Base-by-base conservation (phyloP, 2,329 filamentous ascomycete genomes). In the Whalleya microplaca region DNA sequence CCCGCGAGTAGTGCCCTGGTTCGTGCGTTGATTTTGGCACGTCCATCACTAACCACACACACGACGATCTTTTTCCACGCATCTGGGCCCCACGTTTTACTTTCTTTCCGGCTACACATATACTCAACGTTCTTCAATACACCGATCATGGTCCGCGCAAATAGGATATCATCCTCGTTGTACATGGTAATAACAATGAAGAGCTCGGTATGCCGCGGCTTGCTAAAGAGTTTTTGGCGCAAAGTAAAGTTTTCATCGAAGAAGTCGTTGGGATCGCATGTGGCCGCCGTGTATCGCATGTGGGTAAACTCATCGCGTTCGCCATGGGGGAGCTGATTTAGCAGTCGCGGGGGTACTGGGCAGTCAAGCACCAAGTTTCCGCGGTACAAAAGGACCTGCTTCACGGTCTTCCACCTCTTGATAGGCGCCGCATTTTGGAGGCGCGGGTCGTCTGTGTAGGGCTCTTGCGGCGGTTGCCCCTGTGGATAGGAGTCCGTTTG, bases 31-130 rank as follows among this genome's bases (percentile, higher is more conserved):
- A 99, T 99, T 80, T 79, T 92, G 63, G 90, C 87, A 68, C 96
- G 89, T 20, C 95, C 95, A 72, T 99, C 95, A 1, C 92, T 93
- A 56, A 99, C 93, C 69, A 99, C 90, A 71, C 92, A 97, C 0
- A 99, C 94, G 0, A 99, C 95, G 69, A 99, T 97, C 80, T 99
- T 99, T 76, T 99, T 92, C 95, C 95, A 99, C 3, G 95, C 95
- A 51, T 91, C 86, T 66, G 96, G 96, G 41, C 95, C 96, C 95
- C 95, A 99, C 0, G 93, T 98, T 56, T 95, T 86, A 5, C 92
- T 96, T 73, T 95, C 94, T 52, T 88, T 90, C 51, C 95, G 88
- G 19, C 89, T 92, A 79, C 95, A 99, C 75, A 99, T 97, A 73
- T 98, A 95, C 14, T 91, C 87, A 67, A 99, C 94, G 72, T 99